Base-by-base conservation (phyloP, 495 filamentous ascomycete genomes). In the Tuber indicum region DNA sequence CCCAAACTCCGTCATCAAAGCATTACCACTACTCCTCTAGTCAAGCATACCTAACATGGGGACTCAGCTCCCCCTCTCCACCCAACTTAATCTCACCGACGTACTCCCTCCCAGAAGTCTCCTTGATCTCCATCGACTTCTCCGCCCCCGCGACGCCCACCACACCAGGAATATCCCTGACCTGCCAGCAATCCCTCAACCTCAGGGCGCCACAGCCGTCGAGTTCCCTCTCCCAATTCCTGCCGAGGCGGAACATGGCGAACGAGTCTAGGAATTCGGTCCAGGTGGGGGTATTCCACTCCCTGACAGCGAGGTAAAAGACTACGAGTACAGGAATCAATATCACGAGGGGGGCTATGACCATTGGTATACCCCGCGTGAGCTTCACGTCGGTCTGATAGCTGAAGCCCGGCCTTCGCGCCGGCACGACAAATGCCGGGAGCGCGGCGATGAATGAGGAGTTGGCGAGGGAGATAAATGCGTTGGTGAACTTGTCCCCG, bases 321-420 rank as follows among this genome's bases (percentile, higher is more conserved):
- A 80, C 78, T 1, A 80, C 41, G 12, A 79, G 41, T 0, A 80
- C 77, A 3, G 78, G 78, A 0, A 79, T 6, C 4, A 80, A 32
- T 5, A 80, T 73, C n/a, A 80, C 79, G 8, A 80, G 26, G 5
- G 78, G 78, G 3, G 72, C 78, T 17, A 80, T 58, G 6, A 14
- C 71, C 10, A 71, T 45, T 9, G 78, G 78, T 36, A 80, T 79
- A 3, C 78, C 78, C 17, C 78, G 77, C 0, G 49, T 72, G 0
- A 80, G 71, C 41, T 79, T 79, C 16, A 80, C 78, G 52, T 80
- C 78, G 0, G 78, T 80, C 42, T 80, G 77, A 44, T 80, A 80
- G 14, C 73, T 76, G 52, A 80, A 80, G 21, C 77, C 77, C 0
- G 72, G 71, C 26, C 73, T 75, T 17, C 41, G 66, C 19, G 47